Evolutionary conservation across 2,329 filamentous ascomycete genomes (phyloP).

Genomic region (Pyricularia sp.): DNA sequence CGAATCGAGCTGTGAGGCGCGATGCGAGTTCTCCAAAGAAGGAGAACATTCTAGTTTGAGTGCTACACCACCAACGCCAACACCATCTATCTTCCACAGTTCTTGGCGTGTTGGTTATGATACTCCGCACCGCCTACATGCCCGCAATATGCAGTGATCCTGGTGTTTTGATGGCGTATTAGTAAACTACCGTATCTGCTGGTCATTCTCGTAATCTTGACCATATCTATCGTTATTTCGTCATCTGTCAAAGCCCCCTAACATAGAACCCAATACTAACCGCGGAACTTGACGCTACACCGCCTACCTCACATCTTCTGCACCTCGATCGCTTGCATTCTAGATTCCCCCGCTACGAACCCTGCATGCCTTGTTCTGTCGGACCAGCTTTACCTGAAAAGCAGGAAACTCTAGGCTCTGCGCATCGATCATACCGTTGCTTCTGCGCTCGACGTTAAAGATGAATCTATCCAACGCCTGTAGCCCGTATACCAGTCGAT

Average conservation of each 20-base stretch:
- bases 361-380: not conserved
- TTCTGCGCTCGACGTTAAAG: not conserved
- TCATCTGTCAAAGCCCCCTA: not conserved
- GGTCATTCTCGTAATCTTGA: not conserved
- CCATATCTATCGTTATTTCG: not conserved
- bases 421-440: not conserved
- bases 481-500: conserved; percentile 2
- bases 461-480: conserved; percentile 1
- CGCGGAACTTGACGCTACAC: too few species aligned
- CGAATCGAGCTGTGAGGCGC: not conserved
- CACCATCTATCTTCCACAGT: not conserved
- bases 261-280: not conserved
- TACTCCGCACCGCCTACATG: too few species aligned
- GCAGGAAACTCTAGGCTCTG: conserved; percentile 1
- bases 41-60: not conserved
- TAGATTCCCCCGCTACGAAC: not conserved
- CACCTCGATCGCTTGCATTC: not conserved
- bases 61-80: not conserved
- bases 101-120: not conserved
- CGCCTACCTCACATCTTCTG: too few species aligned
- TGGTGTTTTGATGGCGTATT: too few species aligned
- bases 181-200: too few species aligned
- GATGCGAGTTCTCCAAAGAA: not conserved
- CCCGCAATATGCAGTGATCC: not conserved
- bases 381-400: conserved; percentile 2